Percentiles rank a stretch among this genome's conserved stretches.
These are phyloP conservation scores for Bryoerythrophyllum caledonicum DNA, from an alignment of 225 moss, liverwort and hornwort genomes.

Conservation along the genomic window DNA sequence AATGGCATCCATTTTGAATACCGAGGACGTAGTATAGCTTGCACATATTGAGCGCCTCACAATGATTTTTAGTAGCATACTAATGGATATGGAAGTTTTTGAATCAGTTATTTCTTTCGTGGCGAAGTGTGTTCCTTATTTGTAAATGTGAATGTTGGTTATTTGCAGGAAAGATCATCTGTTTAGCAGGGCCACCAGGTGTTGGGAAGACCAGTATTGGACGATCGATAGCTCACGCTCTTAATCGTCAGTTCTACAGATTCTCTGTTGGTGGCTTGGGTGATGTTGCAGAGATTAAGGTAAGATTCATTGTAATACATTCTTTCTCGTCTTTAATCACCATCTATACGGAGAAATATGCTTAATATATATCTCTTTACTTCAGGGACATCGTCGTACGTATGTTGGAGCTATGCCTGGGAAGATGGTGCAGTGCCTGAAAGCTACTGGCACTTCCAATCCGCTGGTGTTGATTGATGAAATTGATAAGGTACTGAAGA, in stretches of 20 bases:
- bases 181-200: slow-evolving; percentile 96
- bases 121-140: background rate
- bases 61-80: background rate
- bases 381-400: slow-evolving; percentile 94
- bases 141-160: slow-evolving; percentile 19
- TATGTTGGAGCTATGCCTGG: slow-evolving; percentile 99
- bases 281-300: slow-evolving; percentile 99
- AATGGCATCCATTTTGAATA: background rate
- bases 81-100: background rate
- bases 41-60: background rate
- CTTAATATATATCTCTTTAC: background rate
- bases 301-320: slow-evolving; percentile 14
- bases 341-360: background rate
- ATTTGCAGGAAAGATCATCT: slow-evolving; percentile 90
- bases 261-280: slow-evolving; percentile 98
- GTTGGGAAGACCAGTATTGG: slow-evolving; percentile 99
- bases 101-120: background rate
- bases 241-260: slow-evolving; percentile 87
- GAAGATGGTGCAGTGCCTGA: slow-evolving; percentile 98
- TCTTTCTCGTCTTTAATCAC: background rate
- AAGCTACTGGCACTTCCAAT: slow-evolving; percentile 89
- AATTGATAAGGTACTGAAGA: slow-evolving; percentile 81
- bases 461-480: slow-evolving; percentile 95
- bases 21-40: background rate
- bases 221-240: slow-evolving; percentile 97